Conservation (phyloP, 768 basidiomycete species). For the Kwoniella sp. region DNA sequence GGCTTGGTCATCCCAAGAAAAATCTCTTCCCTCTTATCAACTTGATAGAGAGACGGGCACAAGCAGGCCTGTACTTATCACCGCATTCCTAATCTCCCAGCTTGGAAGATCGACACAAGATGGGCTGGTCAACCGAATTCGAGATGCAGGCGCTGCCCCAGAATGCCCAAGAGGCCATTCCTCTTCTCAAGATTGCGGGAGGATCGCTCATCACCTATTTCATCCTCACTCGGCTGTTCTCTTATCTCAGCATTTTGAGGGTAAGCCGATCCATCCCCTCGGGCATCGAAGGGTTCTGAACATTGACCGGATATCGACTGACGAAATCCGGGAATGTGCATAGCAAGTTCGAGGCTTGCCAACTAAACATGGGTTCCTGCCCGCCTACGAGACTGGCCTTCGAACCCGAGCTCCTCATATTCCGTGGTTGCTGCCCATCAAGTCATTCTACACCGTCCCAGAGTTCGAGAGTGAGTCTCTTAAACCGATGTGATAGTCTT, state of each 20-base stretch:
- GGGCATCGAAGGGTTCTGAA: background rate
- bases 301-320: background rate
- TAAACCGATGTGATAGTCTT: background rate
- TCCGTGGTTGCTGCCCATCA: slow-evolving; percentile 30
- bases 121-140: slow-evolving; percentile 2
- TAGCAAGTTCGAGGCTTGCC: slow-evolving; percentile 37
- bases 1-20: background rate
- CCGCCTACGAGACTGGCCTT: slow-evolving; percentile 31
- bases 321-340: background rate
- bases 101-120: background rate
- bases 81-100: too few relatives aligned
- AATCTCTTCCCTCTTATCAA: background rate
- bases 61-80: too few relatives aligned
- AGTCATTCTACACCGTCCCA: slow-evolving; percentile 15
- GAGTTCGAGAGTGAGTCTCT: slow-evolving; percentile 10
- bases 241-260: slow-evolving; percentile 9
- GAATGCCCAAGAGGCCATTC: background rate
- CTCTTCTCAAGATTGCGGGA: slow-evolving; percentile 3
- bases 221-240: slow-evolving; percentile 2
- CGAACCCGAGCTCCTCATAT: slow-evolving; percentile 33
- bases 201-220: background rate
- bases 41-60: too few relatives aligned
- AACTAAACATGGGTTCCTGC: slow-evolving; percentile 26
- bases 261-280: slow-evolving; percentile 2
- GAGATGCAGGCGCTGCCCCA: slow-evolving; percentile 4